A percentile compares a stretch with the other conserved stretches of the same genome.
Evolutionary conservation across 2,329 filamentous ascomycete genomes (phyloP).

Genomic region (Paradendryphiella salina): DNA sequence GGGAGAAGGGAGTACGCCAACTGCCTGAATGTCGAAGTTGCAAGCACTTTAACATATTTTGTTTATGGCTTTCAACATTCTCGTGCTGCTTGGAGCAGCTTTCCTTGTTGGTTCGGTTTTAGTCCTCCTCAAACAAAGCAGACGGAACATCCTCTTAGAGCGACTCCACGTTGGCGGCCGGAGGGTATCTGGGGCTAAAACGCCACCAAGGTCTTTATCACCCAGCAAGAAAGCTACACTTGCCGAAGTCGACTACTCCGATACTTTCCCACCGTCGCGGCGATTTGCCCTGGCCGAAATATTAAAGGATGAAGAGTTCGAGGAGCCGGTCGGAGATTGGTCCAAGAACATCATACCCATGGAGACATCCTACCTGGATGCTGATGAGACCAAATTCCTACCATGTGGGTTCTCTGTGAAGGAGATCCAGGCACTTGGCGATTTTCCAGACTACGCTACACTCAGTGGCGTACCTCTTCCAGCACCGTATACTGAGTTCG

Average conservation of each 20-base stretch:
- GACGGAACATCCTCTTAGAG: conserved; percentile 48
- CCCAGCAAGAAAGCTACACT: conserved; percentile 50
- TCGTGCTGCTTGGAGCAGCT: conserved; percentile 37
- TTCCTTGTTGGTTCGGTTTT: conserved; percentile 36
- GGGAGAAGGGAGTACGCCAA: neutral
- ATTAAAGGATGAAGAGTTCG: conserved; percentile 28
- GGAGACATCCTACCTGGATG: conserved; percentile 32
- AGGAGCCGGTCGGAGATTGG: conserved; percentile 25
- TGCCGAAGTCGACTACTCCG: conserved; percentile 47
- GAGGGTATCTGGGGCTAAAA: conserved; percentile 53
- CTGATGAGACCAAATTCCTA: conserved; percentile 52
- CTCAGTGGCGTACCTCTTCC: conserved; percentile 77
- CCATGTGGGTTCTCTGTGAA: conserved; percentile 70
- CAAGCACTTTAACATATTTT: neutral
- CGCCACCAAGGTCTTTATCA: conserved; percentile 59
- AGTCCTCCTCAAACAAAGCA: conserved; percentile 41
- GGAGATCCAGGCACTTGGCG: conserved; percentile 70
- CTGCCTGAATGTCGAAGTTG: neutral
- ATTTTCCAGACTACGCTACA: conserved; percentile 77
- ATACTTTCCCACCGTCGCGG: conserved; percentile 58
- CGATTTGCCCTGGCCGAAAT: conserved; percentile 51
- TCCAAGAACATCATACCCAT: conserved; percentile 33
- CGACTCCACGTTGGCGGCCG: conserved; percentile 48
- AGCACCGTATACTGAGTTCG: conserved; percentile 63
- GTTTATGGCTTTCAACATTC: conserved; percentile 26